Evolutionary conservation across 2,329 filamentous ascomycete genomes (phyloP).

Genomic region (Fusarium pseudoanthophilum): DNA sequence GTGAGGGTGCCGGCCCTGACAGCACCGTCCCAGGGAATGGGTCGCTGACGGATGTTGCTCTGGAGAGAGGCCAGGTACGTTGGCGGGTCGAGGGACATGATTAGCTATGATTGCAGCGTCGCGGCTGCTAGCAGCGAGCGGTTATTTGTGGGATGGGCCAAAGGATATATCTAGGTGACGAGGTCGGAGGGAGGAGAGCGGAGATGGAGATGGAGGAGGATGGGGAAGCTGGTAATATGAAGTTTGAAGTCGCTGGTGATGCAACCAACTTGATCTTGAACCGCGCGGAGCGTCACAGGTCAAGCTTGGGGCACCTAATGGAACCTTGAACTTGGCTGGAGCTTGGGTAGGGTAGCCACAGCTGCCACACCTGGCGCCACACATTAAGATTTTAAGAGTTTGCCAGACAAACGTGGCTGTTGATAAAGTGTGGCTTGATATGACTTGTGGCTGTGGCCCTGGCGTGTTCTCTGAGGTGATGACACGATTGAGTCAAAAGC

Average conservation of each 20-base stretch:
- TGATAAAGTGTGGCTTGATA: background rate
- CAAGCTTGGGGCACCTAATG: slow-evolving; percentile 12
- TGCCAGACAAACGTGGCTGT: background rate
- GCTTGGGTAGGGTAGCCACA: slow-evolving; percentile 34
- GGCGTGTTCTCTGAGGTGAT: slow-evolving; percentile 4
- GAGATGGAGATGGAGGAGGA: slow-evolving; percentile 14
- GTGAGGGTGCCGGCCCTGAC: slow-evolving; percentile 93
- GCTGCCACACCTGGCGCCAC: slow-evolving; percentile 38
- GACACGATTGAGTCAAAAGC: slow-evolving; percentile 3
- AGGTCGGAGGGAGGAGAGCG: slow-evolving; percentile 9
- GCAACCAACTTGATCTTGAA: slow-evolving; percentile 42
- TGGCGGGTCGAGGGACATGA: slow-evolving; percentile 91
- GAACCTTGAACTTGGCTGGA: slow-evolving; percentile 31
- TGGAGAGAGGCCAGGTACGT: slow-evolving; percentile 87
- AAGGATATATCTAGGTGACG: slow-evolving; percentile 8
- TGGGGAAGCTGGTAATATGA: slow-evolving; percentile 40
- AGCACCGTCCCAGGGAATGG: slow-evolving; percentile 97
- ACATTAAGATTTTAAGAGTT: background rate
- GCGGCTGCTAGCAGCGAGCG: slow-evolving; percentile 41
- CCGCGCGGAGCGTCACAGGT: slow-evolving; percentile 42
- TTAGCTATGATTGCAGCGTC: slow-evolving; percentile 40
- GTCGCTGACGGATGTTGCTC: slow-evolving; percentile 95
- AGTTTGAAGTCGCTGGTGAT: slow-evolving; percentile 46
- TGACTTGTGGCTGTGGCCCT: slow-evolving; percentile 5
- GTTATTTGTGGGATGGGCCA: slow-evolving; percentile 24